Base-by-base conservation (phyloP, 257 asterid species). In the Galeopsis tetrahit region DNA sequence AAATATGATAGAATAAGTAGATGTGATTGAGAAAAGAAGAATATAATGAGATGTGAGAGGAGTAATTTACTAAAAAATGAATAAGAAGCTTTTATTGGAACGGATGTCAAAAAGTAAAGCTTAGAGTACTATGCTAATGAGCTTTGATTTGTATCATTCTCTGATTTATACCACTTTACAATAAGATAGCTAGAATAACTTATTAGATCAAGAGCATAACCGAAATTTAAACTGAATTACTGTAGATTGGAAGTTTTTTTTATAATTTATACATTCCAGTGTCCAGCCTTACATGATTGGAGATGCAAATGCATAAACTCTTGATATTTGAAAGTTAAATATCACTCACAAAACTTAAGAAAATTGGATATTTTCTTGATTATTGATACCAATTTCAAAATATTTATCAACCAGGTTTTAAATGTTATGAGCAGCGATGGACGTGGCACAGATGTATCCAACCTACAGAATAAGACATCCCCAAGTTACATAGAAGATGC, bases 361-460 rank as follows among this genome's bases (percentile, higher is more conserved):
- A 39, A 11, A 15, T 48, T 1, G 5, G 11, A 44, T 44, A 14
- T 44, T 44, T 49, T 49, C 28, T 49, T 9, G 56, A n/a, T 49
- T 49, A 67, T 2, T 78, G 57, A 79, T 71, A 70, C 33, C 31
- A 40, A 81, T 57, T 63, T 76, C 69, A 38, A 48, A 56, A 35
- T 63, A 70, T 55, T 71, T 48, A 28, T 55, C 43, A 75, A 75
- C 40, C 82, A 86, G 93, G 79, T 82, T 71, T 73, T 76, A 56
- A 78, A 79, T 74, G 82, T 81, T 76, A 66, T 71, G 81, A 81
- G 84, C 77, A 71, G 79, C 46, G 90, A 89, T 80, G 89, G 82
- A 43, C 80, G 14, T 59, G 83, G 79, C 21, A 42, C 69, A 52
- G 75, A 82, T 49, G 59, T 78, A 72, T 77, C 89, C 74, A 72